Evolutionary conservation across 352 stramenopile genomes (phyloP).

Genomic region (Phytophthora pisi): DNA sequence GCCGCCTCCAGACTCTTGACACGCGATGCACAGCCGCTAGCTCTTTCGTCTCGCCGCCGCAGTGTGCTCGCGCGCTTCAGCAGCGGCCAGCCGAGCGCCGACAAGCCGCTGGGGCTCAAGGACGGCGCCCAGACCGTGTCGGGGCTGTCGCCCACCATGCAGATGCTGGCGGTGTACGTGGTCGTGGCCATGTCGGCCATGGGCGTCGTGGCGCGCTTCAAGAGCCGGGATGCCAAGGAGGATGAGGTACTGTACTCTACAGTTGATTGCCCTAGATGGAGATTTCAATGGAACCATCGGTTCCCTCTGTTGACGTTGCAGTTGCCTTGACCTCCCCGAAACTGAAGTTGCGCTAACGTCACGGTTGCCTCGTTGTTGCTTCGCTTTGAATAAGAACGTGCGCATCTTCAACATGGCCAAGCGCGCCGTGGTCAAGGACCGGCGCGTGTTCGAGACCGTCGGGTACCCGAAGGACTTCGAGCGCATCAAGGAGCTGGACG

Average conservation of each 20-base stretch:
- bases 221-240: slow-evolving; percentile 53
- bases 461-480: slow-evolving; percentile 81
- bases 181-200: slow-evolving; percentile 58
- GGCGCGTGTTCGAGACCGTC: slow-evolving; percentile 70
- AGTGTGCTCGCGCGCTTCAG: slow-evolving; percentile 1
- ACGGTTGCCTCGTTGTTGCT: neutral
- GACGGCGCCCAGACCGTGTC: slow-evolving; percentile 33
- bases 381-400: slow-evolving; percentile 42
- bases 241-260: slow-evolving; percentile 45
- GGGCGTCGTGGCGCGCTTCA: slow-evolving; percentile 63
- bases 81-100: slow-evolving; percentile 19
- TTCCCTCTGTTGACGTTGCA: slow-evolving; percentile 6
- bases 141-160: slow-evolving; percentile 52
- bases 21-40: neutral
- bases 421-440: slow-evolving; percentile 75
- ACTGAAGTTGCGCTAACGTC: slow-evolving; percentile 24
- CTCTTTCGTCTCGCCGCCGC: neutral
- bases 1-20: neutral
- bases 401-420: slow-evolving; percentile 82
- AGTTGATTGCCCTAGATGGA: slow-evolving; percentile 3
- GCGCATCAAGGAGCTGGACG: slow-evolving; percentile 29
- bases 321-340: slow-evolving; percentile 5
- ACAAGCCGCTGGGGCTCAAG: slow-evolving; percentile 52
- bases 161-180: slow-evolving; percentile 66
- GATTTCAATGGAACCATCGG: neutral